These are phyloP conservation scores for Proliferodiscus dingleyae DNA, from an alignment of 2,329 filamentous ascomycete genomes.

Conservation along the genomic window DNA sequence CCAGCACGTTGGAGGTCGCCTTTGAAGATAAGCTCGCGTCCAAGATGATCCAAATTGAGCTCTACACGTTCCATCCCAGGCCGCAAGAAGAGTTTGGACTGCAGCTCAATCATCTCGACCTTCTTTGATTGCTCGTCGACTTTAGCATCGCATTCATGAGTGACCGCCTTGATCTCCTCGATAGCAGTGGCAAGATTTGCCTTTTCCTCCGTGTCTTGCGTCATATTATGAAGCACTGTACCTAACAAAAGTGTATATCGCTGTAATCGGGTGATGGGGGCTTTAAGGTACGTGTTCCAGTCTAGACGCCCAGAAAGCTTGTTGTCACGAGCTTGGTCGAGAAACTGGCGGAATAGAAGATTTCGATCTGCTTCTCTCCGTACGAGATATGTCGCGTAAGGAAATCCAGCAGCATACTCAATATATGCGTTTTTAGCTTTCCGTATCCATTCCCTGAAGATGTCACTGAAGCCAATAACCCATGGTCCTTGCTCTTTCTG, in stretches of 20 bases:
- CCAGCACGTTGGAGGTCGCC: conserved; percentile 88
- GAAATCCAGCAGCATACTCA: conserved; percentile 85
- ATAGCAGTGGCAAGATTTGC: conserved; percentile 77
- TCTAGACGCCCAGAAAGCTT: conserved; percentile 76
- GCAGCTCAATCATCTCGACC: conserved; percentile 80
- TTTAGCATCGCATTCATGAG: conserved; percentile 83
- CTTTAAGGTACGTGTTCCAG: conserved; percentile 93
- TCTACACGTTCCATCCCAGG: conserved; percentile 83
- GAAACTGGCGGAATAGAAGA: conserved; percentile 77
- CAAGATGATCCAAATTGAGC: conserved; percentile 90
- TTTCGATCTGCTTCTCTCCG: conserved; percentile 82
- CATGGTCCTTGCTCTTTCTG: conserved; percentile 96
- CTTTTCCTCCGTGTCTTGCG: conserved; percentile 84
- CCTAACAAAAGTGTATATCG: conserved; percentile 79
- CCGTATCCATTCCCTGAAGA: conserved; percentile 97
- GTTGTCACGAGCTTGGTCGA: conserved; percentile 74
- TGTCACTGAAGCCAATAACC: conserved; percentile 89
- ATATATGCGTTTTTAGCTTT: conserved; percentile 87
- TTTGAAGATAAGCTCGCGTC: conserved; percentile 80
- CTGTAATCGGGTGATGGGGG: conserved; percentile 87
- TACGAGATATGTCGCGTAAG: conserved; percentile 75
- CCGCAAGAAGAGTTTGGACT: conserved; percentile 75
- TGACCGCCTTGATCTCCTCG: conserved; percentile 85
- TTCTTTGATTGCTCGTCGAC: conserved; percentile 91
- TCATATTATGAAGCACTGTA: conserved; percentile 80